A percentile compares a stretch with the other conserved stretches of the same genome.
phyloP scores from a whole-genome alignment of 495 filamentous ascomycete species.

The Penicillium turbatum region DNA sequence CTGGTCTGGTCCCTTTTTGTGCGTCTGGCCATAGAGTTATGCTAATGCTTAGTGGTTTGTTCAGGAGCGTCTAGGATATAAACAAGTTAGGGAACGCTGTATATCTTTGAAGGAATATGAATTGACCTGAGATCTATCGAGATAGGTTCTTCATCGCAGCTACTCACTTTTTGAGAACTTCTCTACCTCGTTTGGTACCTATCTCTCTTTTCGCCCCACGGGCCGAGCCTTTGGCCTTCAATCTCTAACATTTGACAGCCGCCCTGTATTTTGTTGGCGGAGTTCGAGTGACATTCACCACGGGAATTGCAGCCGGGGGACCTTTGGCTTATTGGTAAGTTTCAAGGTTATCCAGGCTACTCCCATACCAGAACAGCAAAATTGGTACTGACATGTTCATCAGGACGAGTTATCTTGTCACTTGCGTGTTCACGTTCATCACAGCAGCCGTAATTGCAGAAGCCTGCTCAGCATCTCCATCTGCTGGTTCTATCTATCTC shows the following conservation, averaged over 20 bases:
- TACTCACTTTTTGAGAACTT: constrained; percentile 52
- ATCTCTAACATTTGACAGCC: no score
- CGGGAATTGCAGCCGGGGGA: constrained; percentile 53
- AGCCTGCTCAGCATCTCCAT: constrained; percentile 52
- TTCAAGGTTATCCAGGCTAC: no score
- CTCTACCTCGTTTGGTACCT: constrained; percentile 50
- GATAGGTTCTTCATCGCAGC: constrained; percentile 46
- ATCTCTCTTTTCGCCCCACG: constrained; percentile 12
- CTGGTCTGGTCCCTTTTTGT: no score
- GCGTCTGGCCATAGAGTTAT: no score
- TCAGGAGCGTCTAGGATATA: no score
- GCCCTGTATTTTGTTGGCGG: constrained; percentile 55
- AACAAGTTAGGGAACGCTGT: no score
- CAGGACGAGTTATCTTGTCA: constrained; percentile 56
- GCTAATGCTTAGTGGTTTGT: no score
- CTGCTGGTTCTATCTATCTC: constrained; percentile 53
- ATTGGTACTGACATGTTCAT: no score
- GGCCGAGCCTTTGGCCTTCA: no score
- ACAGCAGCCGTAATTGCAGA: constrained; percentile 54
- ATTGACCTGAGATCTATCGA: no score
- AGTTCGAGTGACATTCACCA: constrained; percentile 53
- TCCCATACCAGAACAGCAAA: no score
- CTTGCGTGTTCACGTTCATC: constrained; percentile 53
- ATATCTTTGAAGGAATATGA: no score
- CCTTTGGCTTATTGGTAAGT: constrained; percentile 54